A percentile compares a stretch with the other conserved stretches of the same genome.
These are phyloP conservation scores for Fusarium pseudograminearum DNA, from an alignment of 2,329 filamentous ascomycete genomes.

Conservation along the genomic window DNA sequence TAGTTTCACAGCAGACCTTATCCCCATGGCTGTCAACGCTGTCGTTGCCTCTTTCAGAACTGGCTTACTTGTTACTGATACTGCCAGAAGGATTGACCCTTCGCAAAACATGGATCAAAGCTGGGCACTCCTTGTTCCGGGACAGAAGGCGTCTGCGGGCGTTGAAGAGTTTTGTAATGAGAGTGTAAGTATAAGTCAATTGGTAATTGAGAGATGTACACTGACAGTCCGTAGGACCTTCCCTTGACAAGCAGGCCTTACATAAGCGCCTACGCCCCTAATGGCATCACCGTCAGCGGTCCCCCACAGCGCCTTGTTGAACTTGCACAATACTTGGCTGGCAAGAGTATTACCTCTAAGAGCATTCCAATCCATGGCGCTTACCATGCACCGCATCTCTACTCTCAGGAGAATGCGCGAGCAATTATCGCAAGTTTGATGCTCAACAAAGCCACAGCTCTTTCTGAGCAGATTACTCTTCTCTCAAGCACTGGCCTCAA, in stretches of 20 bases:
- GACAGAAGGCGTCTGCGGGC: constrained; percentile 4
- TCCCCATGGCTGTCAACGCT: constrained; percentile 30
- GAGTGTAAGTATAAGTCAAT: neutral
- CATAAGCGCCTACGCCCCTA: constrained; percentile 39
- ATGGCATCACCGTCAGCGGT: constrained; percentile 37
- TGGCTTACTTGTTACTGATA: constrained; percentile 34
- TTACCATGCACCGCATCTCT: constrained; percentile 39
- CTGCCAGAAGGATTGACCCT: constrained; percentile 17
- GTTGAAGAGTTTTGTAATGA: constrained; percentile 16
- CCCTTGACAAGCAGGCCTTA: constrained; percentile 36
- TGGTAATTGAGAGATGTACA: neutral
- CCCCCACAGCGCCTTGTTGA: constrained; percentile 31
- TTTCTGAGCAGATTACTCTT: constrained; percentile 17
- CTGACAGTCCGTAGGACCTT: neutral
- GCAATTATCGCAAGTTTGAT: constrained; percentile 15
- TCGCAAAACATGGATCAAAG: constrained; percentile 23
- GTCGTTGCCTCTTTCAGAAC: constrained; percentile 36
- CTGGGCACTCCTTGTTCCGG: constrained; percentile 38
- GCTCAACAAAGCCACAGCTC: neutral
- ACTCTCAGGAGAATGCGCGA: constrained; percentile 30
- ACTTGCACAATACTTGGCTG: constrained; percentile 11
- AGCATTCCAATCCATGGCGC: constrained; percentile 37
- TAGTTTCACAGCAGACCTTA: constrained; percentile 35
- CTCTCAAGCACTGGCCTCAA: constrained; percentile 17
- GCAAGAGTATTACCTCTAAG: constrained; percentile 19